Base-by-base conservation (phyloP, 345 rosid species). In the Anastatica hierochuntica region DNA sequence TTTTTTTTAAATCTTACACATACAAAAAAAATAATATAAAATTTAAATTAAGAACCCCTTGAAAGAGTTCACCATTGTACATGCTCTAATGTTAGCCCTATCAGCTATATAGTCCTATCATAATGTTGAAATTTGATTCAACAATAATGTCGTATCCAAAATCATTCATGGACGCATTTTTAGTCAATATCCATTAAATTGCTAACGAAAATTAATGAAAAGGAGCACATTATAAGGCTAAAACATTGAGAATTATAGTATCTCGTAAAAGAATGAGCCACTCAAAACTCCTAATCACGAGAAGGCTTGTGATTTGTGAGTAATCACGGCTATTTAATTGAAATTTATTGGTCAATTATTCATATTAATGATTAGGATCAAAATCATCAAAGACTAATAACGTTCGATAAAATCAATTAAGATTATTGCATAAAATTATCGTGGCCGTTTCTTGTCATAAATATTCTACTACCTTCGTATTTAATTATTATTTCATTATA, bases 141-240 rank as follows among this genome's bases (percentile, higher is more conserved):
- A n/a, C n/a, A n/a, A n/a, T n/a, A n/a, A n/a, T n/a, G n/a, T n/a
- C n/a, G n/a, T n/a, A n/a, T n/a, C n/a, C n/a, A n/a, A n/a, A n/a
- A n/a, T n/a, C n/a, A n/a, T n/a, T n/a, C n/a, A n/a, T n/a, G n/a
- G n/a, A n/a, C n/a, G n/a, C n/a, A n/a, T n/a, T n/a, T n/a, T n/a
- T n/a, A n/a, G n/a, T n/a, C n/a, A n/a, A n/a, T n/a, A n/a, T n/a
- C n/a, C n/a, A n/a, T n/a, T n/a, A n/a, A n/a, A n/a, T n/a, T 14
- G 14, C 4, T 42, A 27, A 19, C 33, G n/a, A 31, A 24, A 1
- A 3, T 9, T 47, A 40, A 40, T 33, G 21, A 16, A 38, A 57
- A 65, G 11, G 15, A 34, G 58, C 52, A 26, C 14, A 56, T 26
- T 42, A 42, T 42, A 48, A 49, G 63, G 63, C 63, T 64, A 19